These are phyloP conservation scores for Aspergillus ochraceus DNA, from an alignment of 2,329 filamentous ascomycete species.

Conservation along the genomic window DNA sequence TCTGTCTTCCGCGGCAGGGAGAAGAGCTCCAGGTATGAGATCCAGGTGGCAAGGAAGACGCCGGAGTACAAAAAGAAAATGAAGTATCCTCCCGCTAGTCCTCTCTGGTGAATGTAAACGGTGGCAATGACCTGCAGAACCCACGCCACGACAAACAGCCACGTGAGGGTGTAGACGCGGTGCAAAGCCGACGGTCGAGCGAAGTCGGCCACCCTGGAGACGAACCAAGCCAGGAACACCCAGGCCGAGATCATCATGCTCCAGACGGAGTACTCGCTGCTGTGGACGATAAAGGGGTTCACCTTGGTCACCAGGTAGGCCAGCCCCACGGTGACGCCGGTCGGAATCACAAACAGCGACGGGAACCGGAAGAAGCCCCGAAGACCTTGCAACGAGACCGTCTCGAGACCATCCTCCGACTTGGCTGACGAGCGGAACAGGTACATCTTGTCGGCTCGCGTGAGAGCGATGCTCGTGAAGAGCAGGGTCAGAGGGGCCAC, in stretches of 20 bases:
- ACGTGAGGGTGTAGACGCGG: conserved; percentile 75
- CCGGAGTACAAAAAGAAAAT: conserved; percentile 77
- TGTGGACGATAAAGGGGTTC: conserved; percentile 90
- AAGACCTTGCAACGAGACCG: conserved; percentile 69
- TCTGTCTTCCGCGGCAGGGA: conserved; percentile 69
- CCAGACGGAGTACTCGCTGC: conserved; percentile 85
- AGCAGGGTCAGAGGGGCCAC: conserved; percentile 74
- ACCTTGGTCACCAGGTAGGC: conserved; percentile 76
- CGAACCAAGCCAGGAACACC: conserved; percentile 78
- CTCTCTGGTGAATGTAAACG: conserved; percentile 72
- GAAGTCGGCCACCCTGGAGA: conserved; percentile 75
- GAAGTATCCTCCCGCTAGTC: conserved; percentile 75
- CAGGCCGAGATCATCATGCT: conserved; percentile 81
- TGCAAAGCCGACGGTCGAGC: conserved; percentile 84
- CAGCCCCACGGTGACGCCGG: conserved; percentile 67
- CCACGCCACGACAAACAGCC: conserved; percentile 80
- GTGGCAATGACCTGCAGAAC: conserved; percentile 68
- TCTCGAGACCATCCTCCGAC: conserved; percentile 60
- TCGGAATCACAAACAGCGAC: conserved; percentile 68
- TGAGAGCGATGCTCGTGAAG: conserved; percentile 66
- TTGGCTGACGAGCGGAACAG: conserved; percentile 70
- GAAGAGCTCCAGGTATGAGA: conserved; percentile 79
- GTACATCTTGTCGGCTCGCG: conserved; percentile 79
- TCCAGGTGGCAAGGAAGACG: conserved; percentile 70
- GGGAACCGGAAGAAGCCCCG: conserved; percentile 84